Evolutionary conservation across 2,329 filamentous ascomycete genomes (phyloP), one percentile per base, ranked within the genome.

Genomic region (Colletotrichum coccodes): DNA sequence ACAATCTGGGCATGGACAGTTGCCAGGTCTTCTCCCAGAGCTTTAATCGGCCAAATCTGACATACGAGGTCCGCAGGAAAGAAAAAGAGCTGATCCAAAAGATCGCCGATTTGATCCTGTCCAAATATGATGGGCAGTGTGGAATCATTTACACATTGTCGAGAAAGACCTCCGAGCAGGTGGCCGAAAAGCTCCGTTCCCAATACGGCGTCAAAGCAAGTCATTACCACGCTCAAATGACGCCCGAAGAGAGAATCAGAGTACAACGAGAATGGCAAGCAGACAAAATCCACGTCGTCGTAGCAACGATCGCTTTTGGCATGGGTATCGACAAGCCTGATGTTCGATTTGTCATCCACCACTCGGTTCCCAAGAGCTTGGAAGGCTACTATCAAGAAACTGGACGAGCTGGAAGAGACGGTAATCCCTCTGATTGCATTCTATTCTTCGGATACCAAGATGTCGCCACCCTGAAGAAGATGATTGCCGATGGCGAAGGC

Each of bases 241-340:
- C 89, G 2, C 78, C 91, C 0, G 82, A 87, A 5, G 88, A 92
- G 59, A 95, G 95, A 77, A 85, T 86, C 1, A 78, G 86, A 7
- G 87, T 96, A 5, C 95, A 98, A 78, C 87, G 87, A 69, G 80
- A 90, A 34, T 99, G 96, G 96, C 96, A 99, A 78, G 83, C 82
- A 49, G 94, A 94, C 6, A 82, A 85, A 59, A 88, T 91, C 75
- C 92, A 97, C 73, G 93, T 99, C 38, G 97, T 99, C 49, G 96
- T 99, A 57, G 97, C 96, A 23, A 99, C 96, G 0, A 98, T 99
- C 78, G 96, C 96, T 28, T 99, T 99, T 77, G 96, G 96, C 7
- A 99, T 99, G 96, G 96, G 96, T n/a, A 99, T 99, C 72, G 96
- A 99, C 83, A 99, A 99, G 79, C 89, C 95, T 0, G 92, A 99